Evolutionary conservation across 2,329 filamentous ascomycete species (phyloP), one percentile per base, ranked within the genome.

Genomic region (Cryphonectria naterciae): DNA sequence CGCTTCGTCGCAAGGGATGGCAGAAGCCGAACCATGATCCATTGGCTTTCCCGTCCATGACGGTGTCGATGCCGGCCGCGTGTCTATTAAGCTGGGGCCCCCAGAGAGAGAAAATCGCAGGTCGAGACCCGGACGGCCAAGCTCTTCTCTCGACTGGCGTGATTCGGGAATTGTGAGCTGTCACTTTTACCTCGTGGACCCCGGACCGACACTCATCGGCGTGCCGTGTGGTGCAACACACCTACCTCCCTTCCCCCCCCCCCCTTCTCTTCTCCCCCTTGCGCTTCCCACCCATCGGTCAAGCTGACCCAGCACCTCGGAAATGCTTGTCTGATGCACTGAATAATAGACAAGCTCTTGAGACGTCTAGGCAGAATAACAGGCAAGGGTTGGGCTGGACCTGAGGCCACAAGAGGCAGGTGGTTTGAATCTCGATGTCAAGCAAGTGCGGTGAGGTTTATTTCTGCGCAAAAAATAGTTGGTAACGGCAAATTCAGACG

Each of bases 81-180:
- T 56, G 13, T 15, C 25, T 22, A 17, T 22, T 49, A 22, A 32
- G 13, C 25, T 32, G 25, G 25, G 11, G 32, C 32, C 37, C 54
- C 19, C 5, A 19, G 41, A 46, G 17, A 46, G 17, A 46, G 17
- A 46, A 19, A 19, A 46, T 6, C 13, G 54, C 54, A 32, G 54
- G 54, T 15, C 25, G 25, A 32, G 54, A 58, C 13, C 54, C 28
- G 15, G 46, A n/a, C 68, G 62, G 63, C 68, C 35, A 70, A 64
- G 64, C 41, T 39, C 43, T 46, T 61, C 43, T 46, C 39, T 64
- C 61, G n/a, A 43, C 15, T 65, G 43, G 32, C 43, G 28, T 25
- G 43, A 22, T 15, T 68, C 56, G 56, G 28, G 54, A 19, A 19
- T 68, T 70, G 65, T 70, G 69, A 70, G 65, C 54, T 70, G 65